phyloP scores from a whole-genome alignment of 805 yeast genomes.

The Scheffersomyces amazonensis region DNA sequence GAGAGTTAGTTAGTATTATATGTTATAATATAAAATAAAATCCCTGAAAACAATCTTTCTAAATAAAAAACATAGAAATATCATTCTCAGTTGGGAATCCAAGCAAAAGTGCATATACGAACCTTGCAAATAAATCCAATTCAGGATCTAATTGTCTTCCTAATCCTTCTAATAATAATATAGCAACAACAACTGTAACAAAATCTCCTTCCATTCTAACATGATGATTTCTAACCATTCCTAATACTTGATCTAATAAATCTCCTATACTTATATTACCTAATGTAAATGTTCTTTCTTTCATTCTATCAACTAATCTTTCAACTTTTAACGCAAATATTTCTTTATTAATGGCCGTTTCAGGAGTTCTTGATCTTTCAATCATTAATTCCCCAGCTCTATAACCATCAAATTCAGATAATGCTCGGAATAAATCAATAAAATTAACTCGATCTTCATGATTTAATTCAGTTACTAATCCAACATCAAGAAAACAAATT shows the following conservation, averaged over 20 bases:
- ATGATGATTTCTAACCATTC: slow-evolving; percentile 92
- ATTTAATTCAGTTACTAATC: slow-evolving; percentile 87
- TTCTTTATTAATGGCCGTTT: slow-evolving; percentile 80
- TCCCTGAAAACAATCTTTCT: neutral
- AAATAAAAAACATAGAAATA: slow-evolving; percentile 9
- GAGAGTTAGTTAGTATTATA: slow-evolving; percentile 15
- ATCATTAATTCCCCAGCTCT: slow-evolving; percentile 94
- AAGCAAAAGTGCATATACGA: slow-evolving; percentile 53
- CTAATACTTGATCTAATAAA: slow-evolving; percentile 76
- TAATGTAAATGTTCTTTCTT: slow-evolving; percentile 83
- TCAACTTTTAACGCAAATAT: slow-evolving; percentile 87
- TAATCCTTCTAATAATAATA: slow-evolving; percentile 86
- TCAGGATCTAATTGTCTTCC: slow-evolving; percentile 94
- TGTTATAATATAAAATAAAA: neutral
- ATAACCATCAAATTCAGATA: slow-evolving; percentile 91
- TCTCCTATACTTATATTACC: slow-evolving; percentile 94
- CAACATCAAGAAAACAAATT: slow-evolving; percentile 88
- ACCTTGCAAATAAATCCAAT: slow-evolving; percentile 93
- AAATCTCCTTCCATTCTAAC: slow-evolving; percentile 98
- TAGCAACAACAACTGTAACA: slow-evolving; percentile 92
- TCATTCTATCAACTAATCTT: slow-evolving; percentile 74
- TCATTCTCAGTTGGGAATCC: slow-evolving; percentile 40
- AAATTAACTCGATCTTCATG: slow-evolving; percentile 77
- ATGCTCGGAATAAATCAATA: slow-evolving; percentile 81
- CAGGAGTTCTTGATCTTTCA: slow-evolving; percentile 92